These are phyloP conservation scores for Hericium erinaceus DNA, from an alignment of 768 basidiomycete genomes.

Conservation along the genomic window DNA sequence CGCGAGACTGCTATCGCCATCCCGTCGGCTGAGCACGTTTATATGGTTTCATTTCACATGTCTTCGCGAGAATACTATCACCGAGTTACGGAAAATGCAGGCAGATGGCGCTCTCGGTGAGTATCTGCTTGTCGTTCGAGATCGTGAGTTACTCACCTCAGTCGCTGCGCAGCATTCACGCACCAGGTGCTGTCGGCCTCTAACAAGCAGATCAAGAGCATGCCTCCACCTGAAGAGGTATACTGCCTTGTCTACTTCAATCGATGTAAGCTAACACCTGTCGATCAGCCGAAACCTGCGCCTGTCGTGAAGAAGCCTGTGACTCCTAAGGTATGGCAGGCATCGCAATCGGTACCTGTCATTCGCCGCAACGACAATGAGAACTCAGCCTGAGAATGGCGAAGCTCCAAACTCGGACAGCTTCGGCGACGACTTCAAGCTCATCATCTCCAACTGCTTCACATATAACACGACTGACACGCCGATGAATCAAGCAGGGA, in stretches of 20 bases:
- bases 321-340: slow-evolving; percentile 40
- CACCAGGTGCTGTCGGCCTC: too few relatives aligned
- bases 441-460: slow-evolving; percentile 93
- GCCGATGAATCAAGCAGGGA: slow-evolving; percentile 78
- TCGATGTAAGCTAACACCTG: slow-evolving; percentile 12
- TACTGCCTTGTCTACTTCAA: neutral
- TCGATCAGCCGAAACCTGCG: slow-evolving; percentile 28
- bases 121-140: too few relatives aligned
- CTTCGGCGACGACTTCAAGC: slow-evolving; percentile 85
- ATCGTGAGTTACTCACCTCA: too few relatives aligned
- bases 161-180: too few relatives aligned
- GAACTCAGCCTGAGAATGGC: slow-evolving; percentile 51
- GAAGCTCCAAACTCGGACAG: slow-evolving; percentile 72
- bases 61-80: too few relatives aligned
- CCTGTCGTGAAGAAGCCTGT: slow-evolving; percentile 34
- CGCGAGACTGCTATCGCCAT: too few relatives aligned
- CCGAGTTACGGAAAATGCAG: too few relatives aligned
- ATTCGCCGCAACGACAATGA: slow-evolving; percentile 74
- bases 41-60: too few relatives aligned
- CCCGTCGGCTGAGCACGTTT: too few relatives aligned
- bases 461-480: slow-evolving; percentile 89
- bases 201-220: too few relatives aligned
- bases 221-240: too few relatives aligned
- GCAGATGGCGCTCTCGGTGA: too few relatives aligned
- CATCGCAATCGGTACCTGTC: slow-evolving; percentile 74